phyloP scores from a whole-genome alignment of 805 yeast species.

The Lipomyces starkeyi region DNA sequence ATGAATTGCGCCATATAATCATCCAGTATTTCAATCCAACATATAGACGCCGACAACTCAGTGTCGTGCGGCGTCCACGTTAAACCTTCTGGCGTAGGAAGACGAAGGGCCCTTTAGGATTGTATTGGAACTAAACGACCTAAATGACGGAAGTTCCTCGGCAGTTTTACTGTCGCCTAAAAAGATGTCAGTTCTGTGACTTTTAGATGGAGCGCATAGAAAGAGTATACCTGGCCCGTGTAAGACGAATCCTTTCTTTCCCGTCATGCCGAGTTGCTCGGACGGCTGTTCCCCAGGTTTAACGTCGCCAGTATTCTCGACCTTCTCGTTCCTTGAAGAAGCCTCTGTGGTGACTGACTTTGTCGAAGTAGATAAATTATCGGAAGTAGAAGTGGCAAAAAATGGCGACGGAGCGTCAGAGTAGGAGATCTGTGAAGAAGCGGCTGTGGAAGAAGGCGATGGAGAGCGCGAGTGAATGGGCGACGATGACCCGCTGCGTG shows the following conservation, averaged over 20 bases:
- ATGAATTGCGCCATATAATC: no score
- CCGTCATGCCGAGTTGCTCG: neutral
- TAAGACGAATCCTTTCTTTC: conserved; percentile 14
- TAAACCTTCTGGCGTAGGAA: neutral
- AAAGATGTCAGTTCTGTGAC: neutral
- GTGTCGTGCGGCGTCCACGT: neutral
- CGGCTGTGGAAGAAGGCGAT: conserved; percentile 2
- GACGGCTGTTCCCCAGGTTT: neutral
- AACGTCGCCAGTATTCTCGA: neutral
- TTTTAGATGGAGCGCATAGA: neutral
- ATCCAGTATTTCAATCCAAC: no score
- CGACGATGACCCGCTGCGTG: conserved; percentile 2
- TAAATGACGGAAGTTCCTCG: conserved; percentile 9
- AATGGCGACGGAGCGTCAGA: conserved; percentile 2
- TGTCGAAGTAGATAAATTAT: neutral
- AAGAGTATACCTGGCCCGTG: conserved; percentile 25
- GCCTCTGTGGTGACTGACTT: neutral
- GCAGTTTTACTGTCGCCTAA: conserved; percentile 8
- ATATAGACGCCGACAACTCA: no score
- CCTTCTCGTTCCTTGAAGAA: neutral
- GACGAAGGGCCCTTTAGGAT: conserved; percentile 11
- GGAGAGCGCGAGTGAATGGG: conserved; percentile 3
- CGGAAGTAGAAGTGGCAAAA: neutral
- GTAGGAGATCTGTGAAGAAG: conserved; percentile 1
- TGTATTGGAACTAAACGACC: conserved; percentile 7